phyloP scores from a whole-genome alignment of 768 basidiomycete genomes.

The Boletellus emodensis region DNA sequence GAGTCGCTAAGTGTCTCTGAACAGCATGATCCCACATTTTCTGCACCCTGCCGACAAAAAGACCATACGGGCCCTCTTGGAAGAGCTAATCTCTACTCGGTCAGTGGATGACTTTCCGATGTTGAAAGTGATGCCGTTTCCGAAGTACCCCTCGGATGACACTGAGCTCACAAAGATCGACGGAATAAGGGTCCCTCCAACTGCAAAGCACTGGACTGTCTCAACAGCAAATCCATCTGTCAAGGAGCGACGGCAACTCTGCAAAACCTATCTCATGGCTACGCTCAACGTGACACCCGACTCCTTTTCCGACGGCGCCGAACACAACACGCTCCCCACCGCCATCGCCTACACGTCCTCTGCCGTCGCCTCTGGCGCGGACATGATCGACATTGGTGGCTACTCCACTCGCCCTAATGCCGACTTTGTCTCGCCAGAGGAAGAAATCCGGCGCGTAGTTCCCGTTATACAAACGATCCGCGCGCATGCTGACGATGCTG shows the following conservation, averaged over 20 bases:
- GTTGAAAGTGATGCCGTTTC: slow-evolving; percentile 74
- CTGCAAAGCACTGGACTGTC: slow-evolving; percentile 21
- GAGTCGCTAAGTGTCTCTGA: background rate
- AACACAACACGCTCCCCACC: slow-evolving; percentile 45
- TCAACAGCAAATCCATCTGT: slow-evolving; percentile 15
- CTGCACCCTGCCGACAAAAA: slow-evolving; percentile 57
- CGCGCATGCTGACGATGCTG: slow-evolving; percentile 13
- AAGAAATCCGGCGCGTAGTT: slow-evolving; percentile 70
- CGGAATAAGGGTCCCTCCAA: slow-evolving; percentile 17
- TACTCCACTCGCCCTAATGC: slow-evolving; percentile 89
- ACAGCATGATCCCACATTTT: slow-evolving; percentile 76
- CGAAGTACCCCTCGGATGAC: slow-evolving; percentile 42
- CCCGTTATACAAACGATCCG: slow-evolving; percentile 67
- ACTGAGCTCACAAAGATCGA: slow-evolving; percentile 5
- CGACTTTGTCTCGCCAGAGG: slow-evolving; percentile 55
- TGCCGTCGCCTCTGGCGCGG: slow-evolving; percentile 55
- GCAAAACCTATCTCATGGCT: slow-evolving; percentile 76
- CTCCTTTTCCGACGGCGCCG: slow-evolving; percentile 88
- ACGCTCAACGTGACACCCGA: slow-evolving; percentile 93
- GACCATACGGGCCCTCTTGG: slow-evolving; percentile 45
- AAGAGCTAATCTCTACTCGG: slow-evolving; percentile 32
- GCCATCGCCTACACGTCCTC: slow-evolving; percentile 51
- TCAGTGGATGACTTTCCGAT: slow-evolving; percentile 44
- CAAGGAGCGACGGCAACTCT: slow-evolving; percentile 11
- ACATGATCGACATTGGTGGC: slow-evolving; percentile 90